These are phyloP conservation scores for Xylariaceae sp. DNA, from an alignment of 2,329 filamentous ascomycete species.

Conservation along the genomic window DNA sequence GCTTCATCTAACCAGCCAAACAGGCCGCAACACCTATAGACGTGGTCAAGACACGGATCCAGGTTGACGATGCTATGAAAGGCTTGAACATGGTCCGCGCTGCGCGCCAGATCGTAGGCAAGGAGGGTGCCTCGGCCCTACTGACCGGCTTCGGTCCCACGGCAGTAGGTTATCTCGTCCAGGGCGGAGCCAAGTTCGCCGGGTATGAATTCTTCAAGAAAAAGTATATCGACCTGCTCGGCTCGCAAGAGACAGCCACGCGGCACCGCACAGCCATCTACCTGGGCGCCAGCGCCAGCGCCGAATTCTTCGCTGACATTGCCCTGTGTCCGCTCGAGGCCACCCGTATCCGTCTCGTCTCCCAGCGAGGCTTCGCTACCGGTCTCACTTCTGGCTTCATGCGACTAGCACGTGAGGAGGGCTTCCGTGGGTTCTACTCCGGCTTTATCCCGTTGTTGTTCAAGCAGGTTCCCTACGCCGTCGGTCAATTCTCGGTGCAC, in stretches of 20 bases:
- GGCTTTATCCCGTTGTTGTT: slow-evolving; percentile 86
- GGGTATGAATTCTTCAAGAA: slow-evolving; percentile 97
- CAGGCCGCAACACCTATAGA: slow-evolving; percentile 60
- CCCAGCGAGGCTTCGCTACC: slow-evolving; percentile 76
- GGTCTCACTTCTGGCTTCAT: slow-evolving; percentile 74
- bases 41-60: slow-evolving; percentile 90
- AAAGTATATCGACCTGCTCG: slow-evolving; percentile 75
- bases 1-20: not conserved
- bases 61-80: slow-evolving; percentile 85
- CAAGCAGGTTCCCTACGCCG: slow-evolving; percentile 92
- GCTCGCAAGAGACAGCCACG: slow-evolving; percentile 53
- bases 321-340: slow-evolving; percentile 91
- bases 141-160: slow-evolving; percentile 86
- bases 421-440: slow-evolving; percentile 84
- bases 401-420: slow-evolving; percentile 78
- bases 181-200: slow-evolving; percentile 89
- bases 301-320: slow-evolving; percentile 77
- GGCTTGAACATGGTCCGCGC: slow-evolving; percentile 82
- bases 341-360: slow-evolving; percentile 78
- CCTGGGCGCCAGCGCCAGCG: slow-evolving; percentile 71
- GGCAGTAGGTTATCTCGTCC: slow-evolving; percentile 85
- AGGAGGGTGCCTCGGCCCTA: slow-evolving; percentile 79
- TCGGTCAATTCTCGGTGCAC: slow-evolving; percentile 93
- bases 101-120: slow-evolving; percentile 76
- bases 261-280: slow-evolving; percentile 65